Evolutionary conservation across 192 early-diverging fungal species (phyloP).

Genomic region (Backusella macrospora): DNA sequence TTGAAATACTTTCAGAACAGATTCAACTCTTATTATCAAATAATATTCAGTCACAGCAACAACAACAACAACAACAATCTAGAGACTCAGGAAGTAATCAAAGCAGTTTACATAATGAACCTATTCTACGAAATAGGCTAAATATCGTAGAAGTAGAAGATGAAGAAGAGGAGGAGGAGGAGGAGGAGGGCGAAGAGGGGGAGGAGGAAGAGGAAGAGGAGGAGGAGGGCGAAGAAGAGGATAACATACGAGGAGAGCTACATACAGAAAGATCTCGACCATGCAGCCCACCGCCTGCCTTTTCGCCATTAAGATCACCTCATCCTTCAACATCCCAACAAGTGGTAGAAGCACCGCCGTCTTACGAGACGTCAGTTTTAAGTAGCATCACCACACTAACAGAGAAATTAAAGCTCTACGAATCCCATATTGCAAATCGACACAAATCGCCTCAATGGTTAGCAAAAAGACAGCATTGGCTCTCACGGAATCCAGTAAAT

Average conservation of each 20-base stretch:
- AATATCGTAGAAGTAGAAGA: not conserved
- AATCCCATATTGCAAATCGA: slow-evolving; percentile 35
- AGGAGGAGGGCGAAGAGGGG: not conserved
- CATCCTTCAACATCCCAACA: not conserved
- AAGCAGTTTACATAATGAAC: not conserved
- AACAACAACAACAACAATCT: not conserved
- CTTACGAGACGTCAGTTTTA: slow-evolving; percentile 38
- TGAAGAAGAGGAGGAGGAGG: not conserved
- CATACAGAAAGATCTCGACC: not conserved
- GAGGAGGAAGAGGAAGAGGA: not conserved
- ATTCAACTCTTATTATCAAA: not conserved
- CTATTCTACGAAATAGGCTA: not conserved
- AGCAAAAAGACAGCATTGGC: slow-evolving; percentile 29
- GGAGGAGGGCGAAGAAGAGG: not conserved
- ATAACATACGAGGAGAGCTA: not conserved
- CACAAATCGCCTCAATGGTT: slow-evolving; percentile 43
- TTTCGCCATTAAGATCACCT: slow-evolving; percentile 3
- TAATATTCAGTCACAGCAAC: not conserved
- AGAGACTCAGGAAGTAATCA: not conserved
- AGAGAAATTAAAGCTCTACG: slow-evolving; percentile 27
- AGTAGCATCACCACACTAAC: slow-evolving; percentile 29
- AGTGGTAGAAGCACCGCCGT: slow-evolving; percentile 28
- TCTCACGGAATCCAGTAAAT: slow-evolving; percentile 22
- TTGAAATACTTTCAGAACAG: slow-evolving; percentile 14
- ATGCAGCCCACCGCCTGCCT: slow-evolving; percentile 20